A percentile compares a stretch with the other conserved stretches of the same genome.
Conservation (phyloP, 257 asterid genomes). For the Ligustrum vulgare region DNA sequence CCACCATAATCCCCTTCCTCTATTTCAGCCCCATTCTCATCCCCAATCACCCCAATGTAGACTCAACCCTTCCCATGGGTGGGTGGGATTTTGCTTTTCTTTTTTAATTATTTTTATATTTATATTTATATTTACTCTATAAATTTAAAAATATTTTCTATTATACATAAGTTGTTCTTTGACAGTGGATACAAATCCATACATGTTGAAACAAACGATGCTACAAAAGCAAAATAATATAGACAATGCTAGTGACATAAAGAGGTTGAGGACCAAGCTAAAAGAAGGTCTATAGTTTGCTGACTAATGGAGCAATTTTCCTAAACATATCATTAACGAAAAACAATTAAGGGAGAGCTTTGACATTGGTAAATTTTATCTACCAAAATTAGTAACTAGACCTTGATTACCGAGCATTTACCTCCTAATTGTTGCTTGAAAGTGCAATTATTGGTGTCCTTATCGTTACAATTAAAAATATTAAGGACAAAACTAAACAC, state of each 20-base stretch:
- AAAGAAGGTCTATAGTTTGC: not conserved
- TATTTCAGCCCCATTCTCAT: too few species aligned
- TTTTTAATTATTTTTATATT: too few species aligned
- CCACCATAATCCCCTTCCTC: too few species aligned
- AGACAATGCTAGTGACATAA: not conserved
- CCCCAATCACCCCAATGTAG: too few species aligned
- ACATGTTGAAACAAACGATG: not conserved
- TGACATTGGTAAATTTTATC: not conserved
- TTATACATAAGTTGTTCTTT: too few species aligned
- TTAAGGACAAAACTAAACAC: not conserved
- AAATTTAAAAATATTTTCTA: too few species aligned
- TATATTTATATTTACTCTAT: too few species aligned
- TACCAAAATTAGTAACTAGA: not conserved
- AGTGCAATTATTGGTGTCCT: not conserved
- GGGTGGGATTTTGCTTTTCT: too few species aligned
- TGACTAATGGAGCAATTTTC: not conserved
- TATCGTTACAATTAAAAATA: too few species aligned
- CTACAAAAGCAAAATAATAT: not conserved
- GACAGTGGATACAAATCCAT: too few species aligned
- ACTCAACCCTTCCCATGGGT: too few species aligned
- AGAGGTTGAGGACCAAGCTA: not conserved
- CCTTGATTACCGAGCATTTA: not conserved
- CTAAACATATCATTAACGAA: too few species aligned
- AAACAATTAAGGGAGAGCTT: not conserved
- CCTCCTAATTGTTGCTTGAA: not conserved